phyloP scores from a whole-genome alignment of 108 stramenopile species.

The Fragilariopsis cylindrus region DNA sequence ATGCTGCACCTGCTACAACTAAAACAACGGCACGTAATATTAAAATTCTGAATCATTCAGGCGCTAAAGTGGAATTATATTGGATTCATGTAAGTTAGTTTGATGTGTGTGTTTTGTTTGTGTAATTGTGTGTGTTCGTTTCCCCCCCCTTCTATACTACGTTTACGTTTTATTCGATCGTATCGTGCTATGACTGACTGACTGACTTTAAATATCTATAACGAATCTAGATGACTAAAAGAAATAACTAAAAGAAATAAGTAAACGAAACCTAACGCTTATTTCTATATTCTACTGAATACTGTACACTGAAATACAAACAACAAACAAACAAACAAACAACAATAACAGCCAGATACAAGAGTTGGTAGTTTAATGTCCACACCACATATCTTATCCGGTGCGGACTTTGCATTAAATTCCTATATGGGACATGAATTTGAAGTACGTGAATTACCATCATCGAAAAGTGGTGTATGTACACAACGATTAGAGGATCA shows the following conservation, averaged over 20 bases:
- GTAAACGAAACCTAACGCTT: too few relatives aligned
- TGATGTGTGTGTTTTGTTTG: background rate
- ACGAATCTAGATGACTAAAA: too few relatives aligned
- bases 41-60: constrained; percentile 44
- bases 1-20: constrained; percentile 9
- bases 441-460: constrained; percentile 68
- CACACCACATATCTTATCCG: constrained; percentile 43
- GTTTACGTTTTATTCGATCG: too few relatives aligned
- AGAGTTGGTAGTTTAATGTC: constrained; percentile 47
- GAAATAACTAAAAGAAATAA: too few relatives aligned
- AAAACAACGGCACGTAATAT: constrained; percentile 20
- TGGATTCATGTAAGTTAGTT: constrained; percentile 51
- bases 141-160: too few relatives aligned
- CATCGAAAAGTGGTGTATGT: constrained; percentile 52
- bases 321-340: too few relatives aligned
- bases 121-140: too few relatives aligned
- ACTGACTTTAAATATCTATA: too few relatives aligned
- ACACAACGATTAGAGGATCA: constrained; percentile 33
- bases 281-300: too few relatives aligned
- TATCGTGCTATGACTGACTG: too few relatives aligned
- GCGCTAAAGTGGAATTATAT: constrained; percentile 58
- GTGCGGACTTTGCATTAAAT: constrained; percentile 48
- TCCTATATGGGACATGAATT: constrained; percentile 77
- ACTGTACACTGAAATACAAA: too few relatives aligned
- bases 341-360: constrained; percentile 34